Conservation (phyloP, 1,284 basidiomycete genomes). For the Cryptococcus floricola region DNA sequence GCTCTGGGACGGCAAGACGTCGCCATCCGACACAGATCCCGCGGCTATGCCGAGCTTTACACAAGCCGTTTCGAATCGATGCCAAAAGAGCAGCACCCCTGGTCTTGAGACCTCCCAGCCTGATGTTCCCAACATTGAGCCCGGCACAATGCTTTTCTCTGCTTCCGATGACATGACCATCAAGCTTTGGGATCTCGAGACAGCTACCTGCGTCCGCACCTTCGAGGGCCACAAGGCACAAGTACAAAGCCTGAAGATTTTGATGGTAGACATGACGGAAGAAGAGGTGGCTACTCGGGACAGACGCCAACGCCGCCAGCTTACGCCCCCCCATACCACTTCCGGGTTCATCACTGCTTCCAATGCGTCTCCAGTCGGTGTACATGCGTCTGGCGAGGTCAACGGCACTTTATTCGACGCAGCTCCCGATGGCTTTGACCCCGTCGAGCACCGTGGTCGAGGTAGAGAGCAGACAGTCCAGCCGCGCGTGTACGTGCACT, state of each 20-base stretch:
- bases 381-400: conserved; percentile 4
- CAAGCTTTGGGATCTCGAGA: conserved; percentile 86
- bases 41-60: conserved; percentile 49
- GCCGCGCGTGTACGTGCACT: conserved; percentile 37
- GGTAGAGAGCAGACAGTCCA: conserved; percentile 20
- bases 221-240: conserved; percentile 91
- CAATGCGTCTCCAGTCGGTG: conserved; percentile 1
- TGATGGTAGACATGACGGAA: conserved; percentile 57
- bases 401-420: conserved; percentile 4
- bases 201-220: conserved; percentile 73
- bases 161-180: conserved; percentile 93
- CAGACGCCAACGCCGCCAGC: conserved; percentile 9
- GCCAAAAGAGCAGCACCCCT: conserved; percentile 13
- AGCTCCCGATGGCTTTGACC: conserved; percentile 27
- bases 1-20: conserved; percentile 75
- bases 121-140: conserved; percentile 55
- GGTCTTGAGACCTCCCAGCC: conserved; percentile 9
- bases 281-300: conserved; percentile 27
- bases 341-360: conserved; percentile 13
- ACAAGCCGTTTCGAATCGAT: conserved; percentile 12
- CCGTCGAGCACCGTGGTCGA: conserved; percentile 15
- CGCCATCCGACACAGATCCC: conserved; percentile 47
- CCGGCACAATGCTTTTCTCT: conserved; percentile 92
- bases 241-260: conserved; percentile 82
- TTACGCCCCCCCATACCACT: conserved; percentile 5